Evolutionary conservation across 75 land plant species (phyloP).

Genomic region (Cunninghamia lanceolata): DNA sequence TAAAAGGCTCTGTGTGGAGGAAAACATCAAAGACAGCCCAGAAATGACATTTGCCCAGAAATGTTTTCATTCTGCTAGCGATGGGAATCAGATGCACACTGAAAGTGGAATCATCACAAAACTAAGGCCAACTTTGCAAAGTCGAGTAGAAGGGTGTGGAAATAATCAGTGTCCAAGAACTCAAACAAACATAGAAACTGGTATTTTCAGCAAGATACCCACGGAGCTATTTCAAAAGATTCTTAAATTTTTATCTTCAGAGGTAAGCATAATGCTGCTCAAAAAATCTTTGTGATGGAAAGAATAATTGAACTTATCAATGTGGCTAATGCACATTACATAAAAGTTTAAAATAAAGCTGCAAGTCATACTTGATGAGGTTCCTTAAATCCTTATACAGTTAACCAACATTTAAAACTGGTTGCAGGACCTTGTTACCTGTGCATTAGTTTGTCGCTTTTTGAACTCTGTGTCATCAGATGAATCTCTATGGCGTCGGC

Average conservation of each 20-base stretch:
- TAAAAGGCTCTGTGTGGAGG: background rate
- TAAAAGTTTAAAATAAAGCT: background rate
- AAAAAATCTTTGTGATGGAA: background rate
- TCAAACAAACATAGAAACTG: conserved; percentile 39
- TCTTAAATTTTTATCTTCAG: conserved; percentile 91
- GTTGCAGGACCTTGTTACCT: conserved; percentile 77
- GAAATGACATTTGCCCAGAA: background rate
- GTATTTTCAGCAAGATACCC: conserved; percentile 72
- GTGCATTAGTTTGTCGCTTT: conserved; percentile 77
- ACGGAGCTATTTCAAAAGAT: conserved; percentile 75
- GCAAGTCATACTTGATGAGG: background rate
- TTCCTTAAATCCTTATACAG: background rate
- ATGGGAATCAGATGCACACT: background rate
- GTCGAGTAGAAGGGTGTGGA: background rate
- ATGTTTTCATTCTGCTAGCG: background rate
- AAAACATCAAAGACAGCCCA: background rate
- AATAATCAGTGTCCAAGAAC: background rate
- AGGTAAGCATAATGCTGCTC: conserved; percentile 43
- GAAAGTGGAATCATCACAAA: conserved; percentile 7
- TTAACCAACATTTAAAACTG: background rate
- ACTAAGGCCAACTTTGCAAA: background rate
- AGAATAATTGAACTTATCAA: background rate
- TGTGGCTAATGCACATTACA: background rate
- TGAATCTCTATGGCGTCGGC: conserved; percentile 81
- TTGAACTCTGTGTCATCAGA: conserved; percentile 73